Evolutionary conservation across 305 asterid species (phyloP).

Genomic region (Andrographis paniculata): DNA sequence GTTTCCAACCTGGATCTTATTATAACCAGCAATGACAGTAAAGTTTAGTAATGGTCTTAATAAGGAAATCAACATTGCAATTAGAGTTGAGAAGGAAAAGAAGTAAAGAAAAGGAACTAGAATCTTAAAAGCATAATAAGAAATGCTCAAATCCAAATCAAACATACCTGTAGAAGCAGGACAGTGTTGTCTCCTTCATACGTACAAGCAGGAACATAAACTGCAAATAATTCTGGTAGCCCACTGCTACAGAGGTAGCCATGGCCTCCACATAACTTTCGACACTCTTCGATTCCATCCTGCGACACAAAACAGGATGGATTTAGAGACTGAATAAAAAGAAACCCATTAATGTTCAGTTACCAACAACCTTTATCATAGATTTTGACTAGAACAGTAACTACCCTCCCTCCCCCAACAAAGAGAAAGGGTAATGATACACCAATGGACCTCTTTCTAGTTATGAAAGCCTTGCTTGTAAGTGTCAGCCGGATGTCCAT

Average conservation of each 20-base stretch:
- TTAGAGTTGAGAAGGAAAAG: not conserved
- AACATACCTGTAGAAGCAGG: constrained; percentile 70
- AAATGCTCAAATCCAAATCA: constrained; percentile 5
- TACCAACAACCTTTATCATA: no score
- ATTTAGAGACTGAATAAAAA: not conserved
- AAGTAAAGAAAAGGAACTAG: not conserved
- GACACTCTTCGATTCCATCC: constrained; percentile 99
- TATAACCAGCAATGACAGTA: no score
- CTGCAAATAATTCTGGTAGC: constrained; percentile 97
- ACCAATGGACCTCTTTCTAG: not conserved
- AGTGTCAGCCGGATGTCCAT: no score
- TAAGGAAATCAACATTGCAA: not conserved
- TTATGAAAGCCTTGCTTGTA: not conserved
- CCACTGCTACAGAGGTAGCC: constrained; percentile 97
- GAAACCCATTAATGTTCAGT: no score
- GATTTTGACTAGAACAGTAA: no score
- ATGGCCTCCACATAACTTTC: constrained; percentile 97
- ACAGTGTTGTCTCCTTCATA: constrained; percentile 96
- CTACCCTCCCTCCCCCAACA: no score
- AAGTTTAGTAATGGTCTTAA: no score
- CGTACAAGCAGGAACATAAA: constrained; percentile 97
- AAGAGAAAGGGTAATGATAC: no score
- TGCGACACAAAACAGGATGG: constrained; percentile 17
- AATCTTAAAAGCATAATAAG: not conserved
- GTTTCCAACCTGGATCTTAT: no score